Conservation (phyloP, 1,284 basidiomycete species). For the Apiotrichum siamense region DNA sequence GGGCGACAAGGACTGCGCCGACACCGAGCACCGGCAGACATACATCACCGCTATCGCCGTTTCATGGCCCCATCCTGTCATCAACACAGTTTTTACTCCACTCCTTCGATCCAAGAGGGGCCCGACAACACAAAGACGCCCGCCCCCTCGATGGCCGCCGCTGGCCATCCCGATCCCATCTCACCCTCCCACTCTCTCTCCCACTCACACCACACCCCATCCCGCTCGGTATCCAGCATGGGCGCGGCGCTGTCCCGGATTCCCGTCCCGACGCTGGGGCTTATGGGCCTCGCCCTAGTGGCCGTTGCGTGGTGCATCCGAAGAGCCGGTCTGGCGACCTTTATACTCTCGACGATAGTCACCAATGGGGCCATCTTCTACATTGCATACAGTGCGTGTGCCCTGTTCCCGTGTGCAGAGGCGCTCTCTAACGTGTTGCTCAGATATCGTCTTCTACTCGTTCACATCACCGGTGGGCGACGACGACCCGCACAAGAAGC, state of each 20-base stretch:
- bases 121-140: too few species aligned
- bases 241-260: neutral
- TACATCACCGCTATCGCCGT: too few species aligned
- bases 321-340: neutral
- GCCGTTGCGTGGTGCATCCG: neutral
- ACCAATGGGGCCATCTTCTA: neutral
- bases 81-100: too few species aligned
- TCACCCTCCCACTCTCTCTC: too few species aligned
- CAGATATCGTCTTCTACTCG: neutral
- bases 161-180: too few species aligned
- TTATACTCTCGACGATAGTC: neutral
- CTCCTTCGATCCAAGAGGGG: too few species aligned
- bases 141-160: too few species aligned
- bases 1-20: too few species aligned
- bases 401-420: neutral
- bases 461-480: constrained; percentile 57
- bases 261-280: neutral
- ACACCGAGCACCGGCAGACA: too few species aligned
- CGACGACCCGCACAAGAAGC: constrained; percentile 50
- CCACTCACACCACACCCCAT: too few species aligned
- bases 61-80: too few species aligned
- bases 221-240: too few species aligned
- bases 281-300: neutral
- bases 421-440: neutral
- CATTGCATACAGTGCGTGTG: neutral